A percentile compares a stretch with the other conserved stretches of the same genome.
phyloP scores from a whole-genome alignment of 768 basidiomycete species.

The Naganishia vaughanmartiniae region DNA sequence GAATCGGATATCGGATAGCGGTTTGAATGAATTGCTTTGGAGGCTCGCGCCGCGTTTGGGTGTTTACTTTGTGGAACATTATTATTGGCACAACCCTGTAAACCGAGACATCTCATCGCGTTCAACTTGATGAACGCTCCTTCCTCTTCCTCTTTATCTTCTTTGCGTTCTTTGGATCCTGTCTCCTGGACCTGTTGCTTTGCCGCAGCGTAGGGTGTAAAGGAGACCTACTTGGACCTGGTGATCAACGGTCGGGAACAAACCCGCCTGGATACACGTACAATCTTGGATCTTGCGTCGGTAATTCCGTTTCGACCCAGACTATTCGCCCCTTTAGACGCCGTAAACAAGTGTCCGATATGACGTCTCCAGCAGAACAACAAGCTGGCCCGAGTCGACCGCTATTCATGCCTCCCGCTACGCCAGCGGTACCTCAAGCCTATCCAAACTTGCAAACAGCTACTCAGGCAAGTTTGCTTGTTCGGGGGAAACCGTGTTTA shows the following conservation, averaged over 20 bases:
- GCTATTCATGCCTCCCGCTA: background rate
- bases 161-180: background rate
- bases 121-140: background rate
- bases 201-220: background rate
- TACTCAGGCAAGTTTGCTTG: conserved; percentile 18
- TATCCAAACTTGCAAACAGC: conserved; percentile 34
- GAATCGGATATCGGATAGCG: no score
- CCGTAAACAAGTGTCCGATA: background rate
- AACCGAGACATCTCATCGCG: background rate
- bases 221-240: background rate
- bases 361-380: background rate
- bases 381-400: conserved; percentile 12
- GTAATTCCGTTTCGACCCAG: background rate
- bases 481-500: background rate
- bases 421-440: conserved; percentile 25
- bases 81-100: no score
- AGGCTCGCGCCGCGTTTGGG: no score
- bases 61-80: no score
- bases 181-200: background rate
- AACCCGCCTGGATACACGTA: background rate
- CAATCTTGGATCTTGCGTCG: background rate
- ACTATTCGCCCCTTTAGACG: background rate
- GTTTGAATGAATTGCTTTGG: no score
- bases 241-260: background rate
- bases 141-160: background rate